Evolutionary conservation across 768 basidiomycete species (phyloP).

Genomic region (Suillus plorans): DNA sequence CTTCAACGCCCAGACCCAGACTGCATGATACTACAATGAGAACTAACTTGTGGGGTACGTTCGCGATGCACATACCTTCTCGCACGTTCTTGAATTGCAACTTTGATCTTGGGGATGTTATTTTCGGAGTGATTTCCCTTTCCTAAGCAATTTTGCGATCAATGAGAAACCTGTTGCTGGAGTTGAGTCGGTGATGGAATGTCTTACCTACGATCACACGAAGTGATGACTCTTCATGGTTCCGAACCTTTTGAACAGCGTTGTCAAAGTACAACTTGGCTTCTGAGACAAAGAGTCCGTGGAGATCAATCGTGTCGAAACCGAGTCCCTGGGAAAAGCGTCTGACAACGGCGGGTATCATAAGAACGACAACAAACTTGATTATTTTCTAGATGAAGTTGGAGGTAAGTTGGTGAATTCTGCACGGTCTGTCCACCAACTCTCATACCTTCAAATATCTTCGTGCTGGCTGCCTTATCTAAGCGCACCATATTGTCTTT

Average conservation of each 20-base stretch:
- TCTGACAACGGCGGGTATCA: background rate
- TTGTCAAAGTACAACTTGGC: slow-evolving; percentile 69
- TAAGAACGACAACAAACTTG: background rate
- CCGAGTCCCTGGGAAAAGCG: slow-evolving; percentile 25
- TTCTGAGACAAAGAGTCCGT: slow-evolving; percentile 87
- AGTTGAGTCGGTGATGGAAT: background rate
- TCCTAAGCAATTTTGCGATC: slow-evolving; percentile 35
- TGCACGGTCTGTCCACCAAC: slow-evolving; percentile 14
- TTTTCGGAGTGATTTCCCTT: slow-evolving; percentile 82
- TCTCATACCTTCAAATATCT: slow-evolving; percentile 73
- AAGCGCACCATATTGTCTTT: slow-evolving; percentile 68
- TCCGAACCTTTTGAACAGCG: slow-evolving; percentile 61
- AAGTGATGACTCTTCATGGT: slow-evolving; percentile 54
- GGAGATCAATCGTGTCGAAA: slow-evolving; percentile 74
- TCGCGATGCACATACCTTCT: slow-evolving; percentile 47
- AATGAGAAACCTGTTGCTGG: background rate
- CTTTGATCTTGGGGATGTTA: slow-evolving; percentile 78
- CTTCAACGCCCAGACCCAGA: slow-evolving; percentile 56
- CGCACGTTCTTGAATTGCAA: slow-evolving; percentile 82
- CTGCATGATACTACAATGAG: slow-evolving; percentile 33
- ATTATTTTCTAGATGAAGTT: slow-evolving; percentile 4
- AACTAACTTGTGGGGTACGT: background rate
- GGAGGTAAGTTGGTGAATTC: background rate
- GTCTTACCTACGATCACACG: slow-evolving; percentile 77
- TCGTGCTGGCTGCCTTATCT: slow-evolving; percentile 74